Conservation (phyloP, 768 basidiomycete species). For the Termitomyces sp. region DNA sequence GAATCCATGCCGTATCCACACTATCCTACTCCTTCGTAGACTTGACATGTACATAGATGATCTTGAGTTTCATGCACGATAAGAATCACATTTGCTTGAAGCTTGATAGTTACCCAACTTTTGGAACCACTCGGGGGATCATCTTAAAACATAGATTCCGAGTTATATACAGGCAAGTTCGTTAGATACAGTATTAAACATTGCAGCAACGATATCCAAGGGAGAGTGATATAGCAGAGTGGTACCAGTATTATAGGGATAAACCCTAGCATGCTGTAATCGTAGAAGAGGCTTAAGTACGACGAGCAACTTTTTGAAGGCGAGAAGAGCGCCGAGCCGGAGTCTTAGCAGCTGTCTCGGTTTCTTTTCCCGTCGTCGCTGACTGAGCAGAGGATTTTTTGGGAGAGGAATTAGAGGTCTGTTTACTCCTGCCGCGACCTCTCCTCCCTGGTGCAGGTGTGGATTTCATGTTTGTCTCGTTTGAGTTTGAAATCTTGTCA, state of each 20-base stretch:
- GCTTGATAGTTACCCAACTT: background rate
- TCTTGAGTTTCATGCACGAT: background rate
- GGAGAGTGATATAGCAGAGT: conserved; percentile 1
- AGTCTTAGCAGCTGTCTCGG: conserved; percentile 15
- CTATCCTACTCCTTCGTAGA: conserved; percentile 1
- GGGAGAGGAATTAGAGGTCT: conserved; percentile 1
- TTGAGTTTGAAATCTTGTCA: background rate
- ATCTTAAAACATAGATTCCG: background rate
- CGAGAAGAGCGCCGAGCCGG: conserved; percentile 29
- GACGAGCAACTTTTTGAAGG: conserved; percentile 25
- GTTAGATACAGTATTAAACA: background rate
- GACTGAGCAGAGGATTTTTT: conserved; percentile 4
- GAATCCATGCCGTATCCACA: too few species aligned
- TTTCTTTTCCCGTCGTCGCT: conserved; percentile 9
- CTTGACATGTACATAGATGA: conserved; percentile 7
- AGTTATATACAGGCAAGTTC: background rate
- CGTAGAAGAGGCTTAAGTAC: conserved; percentile 1
- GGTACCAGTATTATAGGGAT: background rate
- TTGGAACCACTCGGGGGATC: background rate
- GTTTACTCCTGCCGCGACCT: conserved; percentile 13
- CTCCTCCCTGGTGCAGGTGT: conserved; percentile 3
- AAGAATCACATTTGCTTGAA: background rate
- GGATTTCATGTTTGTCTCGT: background rate
- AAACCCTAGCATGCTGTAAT: background rate
- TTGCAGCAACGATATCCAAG: conserved; percentile 3